phyloP scores from a whole-genome alignment of 768 basidiomycete species.

The Paxillus involutus region DNA sequence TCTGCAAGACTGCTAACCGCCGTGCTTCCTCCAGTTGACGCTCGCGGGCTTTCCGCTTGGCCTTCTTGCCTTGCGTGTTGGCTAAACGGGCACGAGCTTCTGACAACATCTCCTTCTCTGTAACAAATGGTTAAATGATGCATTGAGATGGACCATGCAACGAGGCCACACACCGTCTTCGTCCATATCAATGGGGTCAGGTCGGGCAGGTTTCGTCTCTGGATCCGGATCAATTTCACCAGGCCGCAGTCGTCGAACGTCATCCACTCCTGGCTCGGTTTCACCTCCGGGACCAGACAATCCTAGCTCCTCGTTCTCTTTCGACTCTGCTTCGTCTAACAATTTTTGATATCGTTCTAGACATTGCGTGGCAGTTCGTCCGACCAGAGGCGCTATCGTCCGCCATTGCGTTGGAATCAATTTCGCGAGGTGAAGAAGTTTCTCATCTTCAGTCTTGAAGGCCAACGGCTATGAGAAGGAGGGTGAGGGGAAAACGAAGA shows the following conservation, averaged over 20 bases:
- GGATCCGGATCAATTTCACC: constrained; percentile 99
- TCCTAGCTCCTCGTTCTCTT: constrained; percentile 94
- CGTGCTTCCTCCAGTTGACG: constrained; percentile 96
- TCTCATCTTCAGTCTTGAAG: constrained; percentile 92
- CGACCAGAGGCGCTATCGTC: constrained; percentile 97
- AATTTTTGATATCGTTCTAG: constrained; percentile 98
- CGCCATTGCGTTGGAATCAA: constrained; percentile 99
- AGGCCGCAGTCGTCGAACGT: constrained; percentile 83
- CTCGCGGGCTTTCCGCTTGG: constrained; percentile 97
- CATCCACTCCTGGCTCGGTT: constrained; percentile 86
- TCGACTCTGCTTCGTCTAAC: constrained; percentile 94
- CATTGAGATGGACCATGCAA: background rate
- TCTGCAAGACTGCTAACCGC: constrained; percentile 91
- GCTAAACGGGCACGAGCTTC: constrained; percentile 97
- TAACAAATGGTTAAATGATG: constrained; percentile 5
- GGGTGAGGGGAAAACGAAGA: background rate
- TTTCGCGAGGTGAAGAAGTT: constrained; percentile 95
- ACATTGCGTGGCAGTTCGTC: constrained; percentile 96
- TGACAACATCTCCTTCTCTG: constrained; percentile 99
- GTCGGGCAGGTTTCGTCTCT: constrained; percentile 96
- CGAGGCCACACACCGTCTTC: constrained; percentile 76
- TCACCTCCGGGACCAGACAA: constrained; percentile 81
- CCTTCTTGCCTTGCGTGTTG: constrained; percentile 99
- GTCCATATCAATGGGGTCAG: constrained; percentile 99
- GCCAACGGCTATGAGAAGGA: background rate